Evolutionary conservation across 2,329 filamentous ascomycete genomes (phyloP).

Genomic region (Phaeosphaeria sp.): DNA sequence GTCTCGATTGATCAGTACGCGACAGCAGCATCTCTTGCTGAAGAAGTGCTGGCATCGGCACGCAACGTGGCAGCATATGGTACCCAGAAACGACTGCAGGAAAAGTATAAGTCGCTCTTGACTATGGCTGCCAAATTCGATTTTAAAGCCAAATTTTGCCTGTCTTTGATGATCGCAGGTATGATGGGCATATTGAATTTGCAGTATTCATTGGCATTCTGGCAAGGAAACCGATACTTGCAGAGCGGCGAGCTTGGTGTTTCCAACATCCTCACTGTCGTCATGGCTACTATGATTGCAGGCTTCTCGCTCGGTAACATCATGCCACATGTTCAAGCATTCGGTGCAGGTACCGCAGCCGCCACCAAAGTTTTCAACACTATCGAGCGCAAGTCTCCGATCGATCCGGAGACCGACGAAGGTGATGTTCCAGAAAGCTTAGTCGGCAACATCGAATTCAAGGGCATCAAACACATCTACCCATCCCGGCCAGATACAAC

Average conservation of each 20-base stretch:
- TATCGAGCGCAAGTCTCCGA: slow-evolving; percentile 84
- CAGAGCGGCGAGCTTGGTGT: slow-evolving; percentile 63
- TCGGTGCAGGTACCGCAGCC: slow-evolving; percentile 81
- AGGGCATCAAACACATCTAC: slow-evolving; percentile 89
- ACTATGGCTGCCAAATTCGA: slow-evolving; percentile 76
- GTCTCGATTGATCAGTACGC: slow-evolving; percentile 79
- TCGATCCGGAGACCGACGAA: slow-evolving; percentile 74
- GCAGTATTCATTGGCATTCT: slow-evolving; percentile 62
- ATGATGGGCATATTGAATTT: slow-evolving; percentile 87
- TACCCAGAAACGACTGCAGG: slow-evolving; percentile 89
- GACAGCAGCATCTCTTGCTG: slow-evolving; percentile 83
- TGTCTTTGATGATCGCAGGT: slow-evolving; percentile 79
- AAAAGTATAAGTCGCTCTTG: slow-evolving; percentile 81
- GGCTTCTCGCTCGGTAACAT: slow-evolving; percentile 82
- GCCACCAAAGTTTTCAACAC: slow-evolving; percentile 92
- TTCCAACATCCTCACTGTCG: slow-evolving; percentile 78
- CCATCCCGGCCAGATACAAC: slow-evolving; percentile 89
- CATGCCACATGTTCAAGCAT: slow-evolving; percentile 80
- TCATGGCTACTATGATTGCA: slow-evolving; percentile 91
- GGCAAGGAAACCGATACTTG: slow-evolving; percentile 64
- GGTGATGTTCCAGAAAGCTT: slow-evolving; percentile 78
- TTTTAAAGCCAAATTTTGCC: slow-evolving; percentile 72
- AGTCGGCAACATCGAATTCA: slow-evolving; percentile 79
- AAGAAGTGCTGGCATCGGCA: slow-evolving; percentile 93
- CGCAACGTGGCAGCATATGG: slow-evolving; percentile 92